Percentiles rank a stretch among this genome's conserved stretches.
phyloP scores from a whole-genome alignment of 495 filamentous ascomycete species.

The Patellaria atrata region DNA sequence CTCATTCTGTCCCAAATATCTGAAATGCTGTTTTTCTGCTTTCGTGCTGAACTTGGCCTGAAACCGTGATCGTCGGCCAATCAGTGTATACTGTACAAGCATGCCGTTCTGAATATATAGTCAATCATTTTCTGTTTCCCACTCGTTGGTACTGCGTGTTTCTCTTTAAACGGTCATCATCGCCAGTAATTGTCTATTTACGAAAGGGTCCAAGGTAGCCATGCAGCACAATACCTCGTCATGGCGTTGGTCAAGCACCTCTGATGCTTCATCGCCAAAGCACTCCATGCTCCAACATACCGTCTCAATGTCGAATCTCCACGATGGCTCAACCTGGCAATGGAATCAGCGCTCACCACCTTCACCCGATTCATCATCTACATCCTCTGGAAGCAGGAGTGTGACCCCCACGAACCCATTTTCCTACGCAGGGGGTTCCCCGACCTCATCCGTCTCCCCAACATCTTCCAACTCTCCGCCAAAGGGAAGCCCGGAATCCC shows the following conservation, averaged over 20 bases:
- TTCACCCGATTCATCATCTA: constrained; percentile 16
- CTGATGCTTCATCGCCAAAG: constrained; percentile 4
- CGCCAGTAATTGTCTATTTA: no score
- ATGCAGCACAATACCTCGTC: constrained; percentile 16
- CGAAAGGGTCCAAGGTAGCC: no score
- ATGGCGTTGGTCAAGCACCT: constrained; percentile 11
- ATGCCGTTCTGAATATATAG: no score
- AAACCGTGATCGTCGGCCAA: constrained; percentile 7
- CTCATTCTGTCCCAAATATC: neutral
- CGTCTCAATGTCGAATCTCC: constrained; percentile 17
- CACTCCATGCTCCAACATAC: constrained; percentile 14
- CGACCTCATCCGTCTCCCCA: constrained; percentile 8
- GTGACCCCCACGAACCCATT: constrained; percentile 17
- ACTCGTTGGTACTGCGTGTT: no score
- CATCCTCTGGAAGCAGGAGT: constrained; percentile 19
- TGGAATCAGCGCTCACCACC: constrained; percentile 10
- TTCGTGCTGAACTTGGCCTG: constrained; percentile 10
- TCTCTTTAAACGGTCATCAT: no score
- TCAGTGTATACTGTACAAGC: constrained; percentile 8
- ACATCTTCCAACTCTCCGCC: constrained; percentile 11
- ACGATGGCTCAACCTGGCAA: constrained; percentile 14
- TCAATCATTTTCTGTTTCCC: no score
- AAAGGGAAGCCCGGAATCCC: constrained; percentile 14
- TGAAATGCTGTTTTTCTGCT: constrained; percentile 20
- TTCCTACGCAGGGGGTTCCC: constrained; percentile 10